Evolutionary conservation across 768 basidiomycete genomes (phyloP).

Genomic region (Dioszegia aurantiaca): DNA sequence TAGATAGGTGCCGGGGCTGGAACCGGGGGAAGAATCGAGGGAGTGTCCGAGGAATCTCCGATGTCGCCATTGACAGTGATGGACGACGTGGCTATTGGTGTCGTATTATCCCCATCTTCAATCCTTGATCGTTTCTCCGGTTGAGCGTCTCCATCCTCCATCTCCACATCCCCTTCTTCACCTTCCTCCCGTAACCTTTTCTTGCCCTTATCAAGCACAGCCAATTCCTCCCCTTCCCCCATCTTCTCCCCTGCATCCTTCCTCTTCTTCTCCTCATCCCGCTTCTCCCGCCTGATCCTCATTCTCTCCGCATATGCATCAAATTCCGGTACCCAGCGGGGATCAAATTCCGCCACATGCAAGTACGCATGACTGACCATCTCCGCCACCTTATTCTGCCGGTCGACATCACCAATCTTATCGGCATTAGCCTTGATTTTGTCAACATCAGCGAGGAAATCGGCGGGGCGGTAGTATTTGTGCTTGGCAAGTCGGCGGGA

Average conservation of each 20-base stretch:
- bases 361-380: conserved; percentile 78
- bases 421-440: conserved; percentile 59
- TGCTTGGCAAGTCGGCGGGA: conserved; percentile 77
- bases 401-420: conserved; percentile 67
- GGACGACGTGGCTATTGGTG: not conserved
- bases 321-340: conserved; percentile 72
- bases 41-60: conserved; percentile 1
- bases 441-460: conserved; percentile 69
- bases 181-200: conserved; percentile 5
- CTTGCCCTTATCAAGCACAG: not conserved
- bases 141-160: conserved; percentile 1
- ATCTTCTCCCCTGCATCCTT: conserved; percentile 21
- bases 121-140: not conserved
- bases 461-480: conserved; percentile 79
- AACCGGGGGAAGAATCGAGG: not conserved
- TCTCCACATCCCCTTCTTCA: conserved; percentile 4
- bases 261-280: conserved; percentile 54
- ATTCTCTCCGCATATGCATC: conserved; percentile 75
- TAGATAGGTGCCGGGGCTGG: conserved; percentile 40
- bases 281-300: conserved; percentile 57
- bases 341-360: conserved; percentile 51
- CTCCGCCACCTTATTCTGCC: conserved; percentile 75
- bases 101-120: conserved; percentile 18
- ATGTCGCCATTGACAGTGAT: not conserved
- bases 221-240: not conserved